Percentiles rank a stretch among this genome's conserved stretches.
Conservation (phyloP, 2,329 filamentous ascomycete genomes). For the Blastomyces emzantsi region DNA sequence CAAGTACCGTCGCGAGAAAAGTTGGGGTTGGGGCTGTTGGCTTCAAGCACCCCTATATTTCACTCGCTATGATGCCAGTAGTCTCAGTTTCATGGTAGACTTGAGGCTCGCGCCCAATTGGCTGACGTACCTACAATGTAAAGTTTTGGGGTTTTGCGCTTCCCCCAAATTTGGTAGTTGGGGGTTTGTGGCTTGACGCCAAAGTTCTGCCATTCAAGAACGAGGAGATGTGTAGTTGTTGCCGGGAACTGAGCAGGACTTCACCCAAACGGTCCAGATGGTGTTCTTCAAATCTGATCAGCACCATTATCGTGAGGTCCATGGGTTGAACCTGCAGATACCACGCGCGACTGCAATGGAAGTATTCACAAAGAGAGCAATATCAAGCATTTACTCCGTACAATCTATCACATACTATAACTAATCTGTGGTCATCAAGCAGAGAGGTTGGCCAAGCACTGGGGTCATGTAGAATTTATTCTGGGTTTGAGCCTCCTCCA, state of each 20-base stretch:
- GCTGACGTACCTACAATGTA: not conserved
- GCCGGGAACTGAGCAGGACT: not conserved
- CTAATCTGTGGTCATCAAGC: not conserved
- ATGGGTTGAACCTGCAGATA: not conserved
- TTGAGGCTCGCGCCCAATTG: not conserved
- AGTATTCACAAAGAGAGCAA: not conserved
- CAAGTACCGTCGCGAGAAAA: not conserved
- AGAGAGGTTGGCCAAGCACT: not conserved
- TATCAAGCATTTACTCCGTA: not conserved
- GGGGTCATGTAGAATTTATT: not conserved
- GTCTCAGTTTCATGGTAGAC: not conserved
- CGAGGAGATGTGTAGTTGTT: not conserved
- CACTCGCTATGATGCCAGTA: not conserved
- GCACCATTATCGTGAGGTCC: not conserved
- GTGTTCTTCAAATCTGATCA: not conserved
- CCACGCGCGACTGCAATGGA: not conserved
- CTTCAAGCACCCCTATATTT: not conserved
- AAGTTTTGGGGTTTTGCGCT: not conserved
- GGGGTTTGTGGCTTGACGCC: conserved; percentile 4
- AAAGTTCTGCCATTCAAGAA: not conserved
- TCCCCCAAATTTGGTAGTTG: conserved; percentile 4
- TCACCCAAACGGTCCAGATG: not conserved
- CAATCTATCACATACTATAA: not conserved
- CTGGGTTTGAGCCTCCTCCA: not conserved
- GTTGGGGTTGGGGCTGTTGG: not conserved